phyloP scores from a whole-genome alignment of 129 eudicot genomes.

The Flaveria ramosissima region DNA sequence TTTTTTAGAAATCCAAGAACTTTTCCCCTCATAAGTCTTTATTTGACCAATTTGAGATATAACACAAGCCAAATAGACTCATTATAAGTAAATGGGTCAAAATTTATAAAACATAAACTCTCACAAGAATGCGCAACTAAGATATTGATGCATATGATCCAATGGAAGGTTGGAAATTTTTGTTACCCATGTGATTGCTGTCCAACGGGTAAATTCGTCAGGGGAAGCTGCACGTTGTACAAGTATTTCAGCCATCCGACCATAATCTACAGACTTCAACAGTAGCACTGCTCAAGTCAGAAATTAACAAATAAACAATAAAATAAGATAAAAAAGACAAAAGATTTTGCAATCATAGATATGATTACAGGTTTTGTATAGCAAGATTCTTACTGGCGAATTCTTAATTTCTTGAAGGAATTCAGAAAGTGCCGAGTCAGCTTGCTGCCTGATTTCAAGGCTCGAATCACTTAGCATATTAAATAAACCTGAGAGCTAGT shows the following conservation, averaged over 20 bases:
- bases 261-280: conserved; percentile 99
- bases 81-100: neutral
- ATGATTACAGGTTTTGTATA: conserved; percentile 5
- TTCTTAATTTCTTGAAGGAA: conserved; percentile 95
- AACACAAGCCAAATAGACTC: neutral
- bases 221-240: conserved; percentile 87
- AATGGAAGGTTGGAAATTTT: conserved; percentile 1
- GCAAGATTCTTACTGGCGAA: conserved; percentile 67
- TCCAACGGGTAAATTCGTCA: conserved; percentile 91
- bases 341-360: neutral
- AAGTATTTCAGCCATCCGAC: conserved; percentile 99
- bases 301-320: conserved; percentile 37
- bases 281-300: conserved; percentile 61
- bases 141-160: neutral
- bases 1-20: too few species aligned
- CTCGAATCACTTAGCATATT: conserved; percentile 97
- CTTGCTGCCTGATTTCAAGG: conserved; percentile 95
- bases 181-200: conserved; percentile 96
- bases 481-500: conserved; percentile 70
- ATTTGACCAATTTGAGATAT: neutral
- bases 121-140: conserved; percentile 10
- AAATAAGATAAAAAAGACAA: conserved; percentile 19
- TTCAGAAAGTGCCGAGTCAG: conserved; percentile 94
- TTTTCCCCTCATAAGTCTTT: neutral
- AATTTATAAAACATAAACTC: neutral